These are phyloP conservation scores for Mycosarcoma maydis DNA, from an alignment of 1,284 basidiomycete genomes.

Conservation along the genomic window DNA sequence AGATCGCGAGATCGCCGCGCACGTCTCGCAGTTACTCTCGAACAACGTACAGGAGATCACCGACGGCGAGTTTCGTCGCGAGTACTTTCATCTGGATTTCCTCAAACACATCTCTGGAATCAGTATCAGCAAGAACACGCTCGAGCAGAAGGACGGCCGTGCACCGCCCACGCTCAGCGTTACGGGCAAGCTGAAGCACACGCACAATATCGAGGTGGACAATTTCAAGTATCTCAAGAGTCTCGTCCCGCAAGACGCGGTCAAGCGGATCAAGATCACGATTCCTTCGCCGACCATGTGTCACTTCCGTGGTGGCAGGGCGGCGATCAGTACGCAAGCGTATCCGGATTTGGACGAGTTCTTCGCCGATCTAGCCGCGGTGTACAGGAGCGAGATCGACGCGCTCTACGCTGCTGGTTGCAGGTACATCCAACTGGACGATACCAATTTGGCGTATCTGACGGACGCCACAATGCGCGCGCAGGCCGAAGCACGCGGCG, in stretches of 20 bases:
- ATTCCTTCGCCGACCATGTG: conserved; percentile 74
- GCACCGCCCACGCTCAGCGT: conserved; percentile 67
- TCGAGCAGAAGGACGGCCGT: conserved; percentile 51
- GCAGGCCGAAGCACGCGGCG: conserved; percentile 32
- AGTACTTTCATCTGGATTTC: conserved; percentile 57
- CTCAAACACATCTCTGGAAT: conserved; percentile 53
- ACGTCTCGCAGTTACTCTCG: conserved; percentile 72
- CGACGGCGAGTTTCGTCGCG: conserved; percentile 72
- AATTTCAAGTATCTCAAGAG: conserved; percentile 66
- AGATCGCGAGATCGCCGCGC: conserved; percentile 72
- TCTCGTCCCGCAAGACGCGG: conserved; percentile 56
- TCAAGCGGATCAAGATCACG: conserved; percentile 75
- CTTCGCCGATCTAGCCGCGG: conserved; percentile 77
- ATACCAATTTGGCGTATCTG: conserved; percentile 65
- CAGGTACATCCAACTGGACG: conserved; percentile 77
- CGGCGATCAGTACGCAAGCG: conserved; percentile 68
- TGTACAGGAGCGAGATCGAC: conserved; percentile 77
- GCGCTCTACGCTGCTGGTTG: conserved; percentile 79
- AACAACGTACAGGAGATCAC: conserved; percentile 73
- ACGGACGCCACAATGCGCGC: conserved; percentile 51
- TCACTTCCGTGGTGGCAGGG: conserved; percentile 54
- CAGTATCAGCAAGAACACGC: conserved; percentile 49
- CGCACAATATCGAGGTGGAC: conserved; percentile 59
- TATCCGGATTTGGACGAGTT: conserved; percentile 78
- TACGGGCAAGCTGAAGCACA: conserved; percentile 59